Evolutionary conservation across 139 green algal genomes (phyloP).

Genomic region (Trebouxia sp.): DNA sequence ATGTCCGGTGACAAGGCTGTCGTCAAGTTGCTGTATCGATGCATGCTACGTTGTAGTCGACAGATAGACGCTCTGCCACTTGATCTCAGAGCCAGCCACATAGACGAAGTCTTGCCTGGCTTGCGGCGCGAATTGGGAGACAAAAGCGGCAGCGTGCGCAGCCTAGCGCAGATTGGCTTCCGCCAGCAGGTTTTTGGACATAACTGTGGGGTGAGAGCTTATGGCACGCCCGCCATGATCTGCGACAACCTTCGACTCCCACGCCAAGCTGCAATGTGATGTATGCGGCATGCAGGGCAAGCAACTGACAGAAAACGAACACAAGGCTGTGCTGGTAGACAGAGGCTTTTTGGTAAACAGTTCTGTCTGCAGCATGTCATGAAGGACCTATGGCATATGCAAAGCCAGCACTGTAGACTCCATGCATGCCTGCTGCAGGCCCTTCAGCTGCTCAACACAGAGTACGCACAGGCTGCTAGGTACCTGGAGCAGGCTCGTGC

Average conservation of each 20-base stretch:
- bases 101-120: conserved; percentile 1
- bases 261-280: neutral
- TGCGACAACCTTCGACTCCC: too few relatives aligned
- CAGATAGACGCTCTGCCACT: neutral
- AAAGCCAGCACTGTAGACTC: too few relatives aligned
- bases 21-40: conserved; percentile 8
- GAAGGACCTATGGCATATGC: too few relatives aligned
- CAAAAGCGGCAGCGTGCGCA: neutral
- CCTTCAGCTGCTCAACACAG: neutral
- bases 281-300: conserved; percentile 11
- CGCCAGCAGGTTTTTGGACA: neutral
- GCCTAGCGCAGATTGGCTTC: neutral
- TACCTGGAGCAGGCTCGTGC: neutral
- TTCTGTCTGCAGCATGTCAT: neutral
- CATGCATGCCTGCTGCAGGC: neutral
- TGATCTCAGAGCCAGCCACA: neutral
- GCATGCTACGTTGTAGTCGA: neutral
- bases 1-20: conserved; percentile 14
- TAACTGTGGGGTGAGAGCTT: too few relatives aligned
- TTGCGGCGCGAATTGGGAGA: neutral
- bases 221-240: too few relatives aligned
- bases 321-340: neutral
- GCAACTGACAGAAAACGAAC: neutral
- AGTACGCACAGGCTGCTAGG: neutral
- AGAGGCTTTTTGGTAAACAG: neutral